Evolutionary conservation across 2,329 filamentous ascomycete genomes (phyloP).

Genomic region (Stemphylium beticola): DNA sequence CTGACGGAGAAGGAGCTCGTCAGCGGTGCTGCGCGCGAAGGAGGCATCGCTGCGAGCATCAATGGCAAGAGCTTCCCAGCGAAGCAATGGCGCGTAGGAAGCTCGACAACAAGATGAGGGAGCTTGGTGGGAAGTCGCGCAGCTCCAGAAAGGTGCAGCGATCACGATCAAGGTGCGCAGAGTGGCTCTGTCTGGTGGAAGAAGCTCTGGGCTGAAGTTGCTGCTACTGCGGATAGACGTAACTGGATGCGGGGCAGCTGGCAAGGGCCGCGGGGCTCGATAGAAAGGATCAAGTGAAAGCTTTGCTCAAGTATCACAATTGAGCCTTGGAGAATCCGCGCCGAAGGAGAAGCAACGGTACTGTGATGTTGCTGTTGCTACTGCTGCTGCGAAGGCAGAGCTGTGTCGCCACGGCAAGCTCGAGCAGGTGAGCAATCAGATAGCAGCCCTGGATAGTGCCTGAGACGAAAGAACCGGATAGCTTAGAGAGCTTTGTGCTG

Average conservation of each 20-base stretch:
- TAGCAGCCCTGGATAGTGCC: constrained; percentile 9
- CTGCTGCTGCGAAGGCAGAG: constrained; percentile 3
- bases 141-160: constrained; percentile 5
- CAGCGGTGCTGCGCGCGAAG: constrained; percentile 75
- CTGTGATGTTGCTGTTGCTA: constrained; percentile 4
- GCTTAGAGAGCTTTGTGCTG: constrained; percentile 15
- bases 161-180: background rate
- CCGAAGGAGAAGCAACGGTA: background rate
- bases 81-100: constrained; percentile 12
- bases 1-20: constrained; percentile 91
- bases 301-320: constrained; percentile 4
- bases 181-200: constrained; percentile 8
- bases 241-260: constrained; percentile 18
- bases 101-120: background rate
- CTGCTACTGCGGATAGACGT: constrained; percentile 16
- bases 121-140: constrained; percentile 10
- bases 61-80: constrained; percentile 27
- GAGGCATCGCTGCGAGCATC: constrained; percentile 74
- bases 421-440: constrained; percentile 15
- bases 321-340: constrained; percentile 4
- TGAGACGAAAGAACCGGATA: constrained; percentile 15
- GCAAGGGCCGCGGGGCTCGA: constrained; percentile 13
- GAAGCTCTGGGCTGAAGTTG: constrained; percentile 14
- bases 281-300: constrained; percentile 8
- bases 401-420: constrained; percentile 18